These are phyloP conservation scores for Didymella segeticola DNA, from an alignment of 2,329 filamentous ascomycete species.

Conservation along the genomic window DNA sequence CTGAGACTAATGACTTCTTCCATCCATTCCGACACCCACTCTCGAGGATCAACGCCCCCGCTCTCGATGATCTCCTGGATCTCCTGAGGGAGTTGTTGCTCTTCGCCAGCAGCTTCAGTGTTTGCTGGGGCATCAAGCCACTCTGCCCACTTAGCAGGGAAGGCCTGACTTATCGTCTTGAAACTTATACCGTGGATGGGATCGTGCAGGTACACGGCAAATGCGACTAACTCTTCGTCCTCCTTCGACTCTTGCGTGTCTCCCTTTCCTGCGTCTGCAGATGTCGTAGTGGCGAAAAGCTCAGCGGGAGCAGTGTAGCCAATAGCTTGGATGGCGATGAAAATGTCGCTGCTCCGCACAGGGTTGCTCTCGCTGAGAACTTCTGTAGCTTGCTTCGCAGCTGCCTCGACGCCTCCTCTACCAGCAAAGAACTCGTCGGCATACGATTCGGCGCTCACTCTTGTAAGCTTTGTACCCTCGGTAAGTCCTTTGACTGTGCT, in stretches of 20 bases:
- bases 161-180: conserved; percentile 78
- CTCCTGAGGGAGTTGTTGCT: conserved; percentile 74
- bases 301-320: conserved; percentile 67
- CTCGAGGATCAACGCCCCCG: conserved; percentile 84
- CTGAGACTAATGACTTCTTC: conserved; percentile 82
- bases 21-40: conserved; percentile 98
- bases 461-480: conserved; percentile 89
- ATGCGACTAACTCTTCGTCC: conserved; percentile 69
- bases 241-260: conserved; percentile 63
- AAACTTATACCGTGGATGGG: conserved; percentile 92
- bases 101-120: conserved; percentile 48
- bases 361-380: conserved; percentile 84
- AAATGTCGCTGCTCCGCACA: conserved; percentile 90
- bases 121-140: conserved; percentile 76
- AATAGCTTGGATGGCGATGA: conserved; percentile 92
- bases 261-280: conserved; percentile 63
- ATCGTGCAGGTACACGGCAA: conserved; percentile 82
- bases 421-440: conserved; percentile 82
- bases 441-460: conserved; percentile 88
- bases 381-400: conserved; percentile 79
- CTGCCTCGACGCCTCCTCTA: conserved; percentile 79
- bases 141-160: conserved; percentile 84
- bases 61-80: conserved; percentile 82
- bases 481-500: conserved; percentile 79
- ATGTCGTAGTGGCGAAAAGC: conserved; percentile 67